Percentiles rank a stretch among this genome's conserved stretches.
Conservation (phyloP, 768 basidiomycete species). For the Xerocomellus dryophilus region DNA sequence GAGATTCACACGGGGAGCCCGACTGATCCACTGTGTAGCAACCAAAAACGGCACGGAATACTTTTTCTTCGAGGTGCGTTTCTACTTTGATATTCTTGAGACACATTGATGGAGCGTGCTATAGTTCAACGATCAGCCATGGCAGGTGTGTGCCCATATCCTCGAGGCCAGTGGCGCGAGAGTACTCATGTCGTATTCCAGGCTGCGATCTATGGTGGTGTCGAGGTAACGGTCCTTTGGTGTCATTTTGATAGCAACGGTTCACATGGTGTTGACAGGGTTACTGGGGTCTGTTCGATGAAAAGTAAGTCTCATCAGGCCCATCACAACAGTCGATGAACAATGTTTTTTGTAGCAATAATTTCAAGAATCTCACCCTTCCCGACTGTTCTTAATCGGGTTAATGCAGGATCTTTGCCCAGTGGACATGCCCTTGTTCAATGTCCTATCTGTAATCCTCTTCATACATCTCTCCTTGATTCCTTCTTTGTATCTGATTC, state of each 20-base stretch:
- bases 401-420: neutral
- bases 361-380: conserved; percentile 68
- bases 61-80: conserved; percentile 77
- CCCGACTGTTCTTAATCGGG: conserved; percentile 45
- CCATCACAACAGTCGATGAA: conserved; percentile 25
- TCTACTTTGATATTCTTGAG: neutral
- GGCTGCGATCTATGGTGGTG: conserved; percentile 71
- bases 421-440: neutral
- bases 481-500: conserved; percentile 17
- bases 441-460: conserved; percentile 8
- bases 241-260: conserved; percentile 1
- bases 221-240: conserved; percentile 45
- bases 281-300: conserved; percentile 67
- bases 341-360: conserved; percentile 44
- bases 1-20: neutral
- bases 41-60: conserved; percentile 79
- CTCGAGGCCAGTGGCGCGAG: neutral
- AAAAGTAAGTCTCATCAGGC: conserved; percentile 39
- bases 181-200: conserved; percentile 27
- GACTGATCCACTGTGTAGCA: conserved; percentile 37
- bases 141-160: conserved; percentile 55
- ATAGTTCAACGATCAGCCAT: conserved; percentile 72
- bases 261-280: conserved; percentile 30
- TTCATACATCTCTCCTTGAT: neutral
- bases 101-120: neutral